Percentiles rank a stretch among this genome's conserved stretches.
Conservation (phyloP, 2,329 filamentous ascomycete species). For the Capronia coronata region DNA sequence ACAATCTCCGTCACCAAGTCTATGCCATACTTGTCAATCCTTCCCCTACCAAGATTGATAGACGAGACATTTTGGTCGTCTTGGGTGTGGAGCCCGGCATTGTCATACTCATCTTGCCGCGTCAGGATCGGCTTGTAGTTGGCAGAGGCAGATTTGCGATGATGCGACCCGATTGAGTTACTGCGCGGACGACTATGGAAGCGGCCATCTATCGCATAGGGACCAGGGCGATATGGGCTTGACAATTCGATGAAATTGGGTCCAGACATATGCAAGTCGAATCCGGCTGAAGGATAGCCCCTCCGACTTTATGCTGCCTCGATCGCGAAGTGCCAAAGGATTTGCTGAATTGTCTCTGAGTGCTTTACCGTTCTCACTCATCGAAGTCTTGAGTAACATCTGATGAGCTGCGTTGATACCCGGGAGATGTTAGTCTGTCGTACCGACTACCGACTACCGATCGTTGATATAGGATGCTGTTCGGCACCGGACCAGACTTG, state of each 20-base stretch:
- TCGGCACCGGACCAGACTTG: no score
- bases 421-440: no score
- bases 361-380: no score
- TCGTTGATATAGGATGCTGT: no score
- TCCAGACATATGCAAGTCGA: constrained; percentile 1
- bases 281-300: background rate
- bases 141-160: constrained; percentile 6
- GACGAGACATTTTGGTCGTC: background rate
- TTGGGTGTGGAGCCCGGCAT: background rate
- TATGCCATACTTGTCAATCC: constrained; percentile 14
- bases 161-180: constrained; percentile 3
- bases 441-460: no score
- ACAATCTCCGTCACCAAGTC: constrained; percentile 16
- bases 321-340: no score
- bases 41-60: constrained; percentile 2
- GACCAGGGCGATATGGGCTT: constrained; percentile 8
- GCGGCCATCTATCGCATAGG: background rate
- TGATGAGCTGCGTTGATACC: no score
- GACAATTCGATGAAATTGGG: constrained; percentile 11
- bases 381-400: no score
- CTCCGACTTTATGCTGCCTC: background rate
- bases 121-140: constrained; percentile 13
- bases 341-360: no score
- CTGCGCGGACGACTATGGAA: background rate
- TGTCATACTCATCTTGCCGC: constrained; percentile 3